phyloP scores from a whole-genome alignment of 352 stramenopile genomes.

The Globisporangium carolinianum region DNA sequence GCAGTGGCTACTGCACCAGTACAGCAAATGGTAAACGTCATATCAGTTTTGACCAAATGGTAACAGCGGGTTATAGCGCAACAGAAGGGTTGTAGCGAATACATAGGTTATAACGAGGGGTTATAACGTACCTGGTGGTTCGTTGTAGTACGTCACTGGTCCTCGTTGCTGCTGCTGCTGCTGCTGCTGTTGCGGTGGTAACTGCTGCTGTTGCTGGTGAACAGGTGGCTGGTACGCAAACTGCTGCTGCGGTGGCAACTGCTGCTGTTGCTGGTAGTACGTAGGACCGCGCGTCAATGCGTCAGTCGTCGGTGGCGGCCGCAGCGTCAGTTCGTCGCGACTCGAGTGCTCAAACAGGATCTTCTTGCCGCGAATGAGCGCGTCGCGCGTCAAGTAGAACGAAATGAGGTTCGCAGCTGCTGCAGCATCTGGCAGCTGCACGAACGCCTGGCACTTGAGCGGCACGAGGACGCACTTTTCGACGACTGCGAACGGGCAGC shows the following conservation, averaged over 20 bases:
- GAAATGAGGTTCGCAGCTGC: conserved; percentile 64
- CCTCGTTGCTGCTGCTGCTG: conserved; percentile 16
- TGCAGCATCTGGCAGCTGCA: conserved; percentile 62
- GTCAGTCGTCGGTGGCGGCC: not conserved
- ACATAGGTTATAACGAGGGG: not conserved
- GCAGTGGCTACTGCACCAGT: too few relatives aligned
- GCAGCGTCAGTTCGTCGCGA: conserved; percentile 50
- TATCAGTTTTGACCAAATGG: too few relatives aligned
- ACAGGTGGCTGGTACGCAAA: conserved; percentile 4
- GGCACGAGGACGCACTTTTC: conserved; percentile 75
- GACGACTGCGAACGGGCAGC: conserved; percentile 73
- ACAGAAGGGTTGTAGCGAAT: too few relatives aligned
- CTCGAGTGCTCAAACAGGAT: conserved; percentile 75
- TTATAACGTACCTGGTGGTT: not conserved
- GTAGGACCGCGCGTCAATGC: not conserved
- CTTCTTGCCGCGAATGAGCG: conserved; percentile 70
- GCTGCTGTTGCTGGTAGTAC: conserved; percentile 1
- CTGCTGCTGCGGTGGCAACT: conserved; percentile 7
- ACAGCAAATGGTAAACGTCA: too few relatives aligned
- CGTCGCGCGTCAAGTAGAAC: conserved; percentile 75
- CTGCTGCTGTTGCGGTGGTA: conserved; percentile 7
- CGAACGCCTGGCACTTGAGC: conserved; percentile 71
- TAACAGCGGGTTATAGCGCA: too few relatives aligned
- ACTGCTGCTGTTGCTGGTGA: conserved; percentile 16
- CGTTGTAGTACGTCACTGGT: conserved; percentile 1